phyloP scores from a whole-genome alignment of 352 stramenopile species.

The Pythium scleroteichum region DNA sequence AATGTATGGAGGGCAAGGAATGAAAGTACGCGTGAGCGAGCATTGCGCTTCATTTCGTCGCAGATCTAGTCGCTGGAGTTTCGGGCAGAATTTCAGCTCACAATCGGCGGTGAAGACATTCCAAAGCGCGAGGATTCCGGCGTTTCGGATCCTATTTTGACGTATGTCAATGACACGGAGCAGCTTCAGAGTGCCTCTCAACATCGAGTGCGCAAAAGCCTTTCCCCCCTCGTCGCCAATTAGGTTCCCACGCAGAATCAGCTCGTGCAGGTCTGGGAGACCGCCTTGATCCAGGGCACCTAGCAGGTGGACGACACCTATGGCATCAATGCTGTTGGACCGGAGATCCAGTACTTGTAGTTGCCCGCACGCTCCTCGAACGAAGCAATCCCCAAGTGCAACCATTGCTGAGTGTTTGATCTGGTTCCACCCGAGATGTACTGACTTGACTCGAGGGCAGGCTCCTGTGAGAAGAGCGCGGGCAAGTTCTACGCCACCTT shows the following conservation, averaged over 20 bases:
- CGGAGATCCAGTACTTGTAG: constrained; percentile 63
- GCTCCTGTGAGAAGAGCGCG: constrained; percentile 63
- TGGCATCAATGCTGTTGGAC: constrained; percentile 61
- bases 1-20: constrained; percentile 52
- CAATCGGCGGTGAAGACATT: constrained; percentile 65
- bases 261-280: constrained; percentile 48
- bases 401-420: constrained; percentile 59
- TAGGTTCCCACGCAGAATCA: constrained; percentile 59
- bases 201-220: constrained; percentile 52
- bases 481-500: constrained; percentile 54
- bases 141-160: constrained; percentile 67
- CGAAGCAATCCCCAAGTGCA: constrained; percentile 54
- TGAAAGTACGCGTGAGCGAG: constrained; percentile 51
- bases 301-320: constrained; percentile 39
- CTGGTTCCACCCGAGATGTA: constrained; percentile 68
- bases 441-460: constrained; percentile 55
- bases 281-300: constrained; percentile 47
- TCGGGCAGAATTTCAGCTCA: constrained; percentile 51
- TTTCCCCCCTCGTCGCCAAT: constrained; percentile 63
- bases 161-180: constrained; percentile 55
- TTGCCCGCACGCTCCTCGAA: constrained; percentile 50
- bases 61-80: constrained; percentile 65
- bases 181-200: constrained; percentile 45
- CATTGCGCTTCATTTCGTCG: constrained; percentile 57
- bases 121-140: constrained; percentile 59